phyloP scores from a whole-genome alignment of 2,329 filamentous ascomycete genomes.

The Leptoxyphium fumago region DNA sequence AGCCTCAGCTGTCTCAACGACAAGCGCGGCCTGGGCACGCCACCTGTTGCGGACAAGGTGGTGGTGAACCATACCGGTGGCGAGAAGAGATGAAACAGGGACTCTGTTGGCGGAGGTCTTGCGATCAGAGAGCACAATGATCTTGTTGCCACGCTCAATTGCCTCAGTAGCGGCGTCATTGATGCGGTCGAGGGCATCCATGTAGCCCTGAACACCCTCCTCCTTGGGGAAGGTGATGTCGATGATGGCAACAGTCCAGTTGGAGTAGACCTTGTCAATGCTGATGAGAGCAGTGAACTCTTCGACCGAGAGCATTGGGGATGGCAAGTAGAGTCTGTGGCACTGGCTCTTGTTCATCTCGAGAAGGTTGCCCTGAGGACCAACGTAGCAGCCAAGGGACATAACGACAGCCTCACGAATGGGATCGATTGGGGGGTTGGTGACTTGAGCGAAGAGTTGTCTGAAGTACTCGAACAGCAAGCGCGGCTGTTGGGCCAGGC shows the following conservation, averaged over 20 bases:
- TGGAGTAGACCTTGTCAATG: conserved; percentile 54
- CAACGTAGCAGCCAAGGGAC: conserved; percentile 92
- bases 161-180: conserved; percentile 73
- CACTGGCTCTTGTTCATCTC: conserved; percentile 90
- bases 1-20: conserved; percentile 87
- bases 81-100: conserved; percentile 70
- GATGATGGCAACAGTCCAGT: conserved; percentile 80
- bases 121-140: conserved; percentile 81
- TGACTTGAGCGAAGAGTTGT: conserved; percentile 93
- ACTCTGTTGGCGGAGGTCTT: conserved; percentile 71
- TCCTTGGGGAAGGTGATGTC: conserved; percentile 87
- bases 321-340: conserved; percentile 69
- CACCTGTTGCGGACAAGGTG: conserved; percentile 92
- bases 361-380: conserved; percentile 84
- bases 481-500: conserved; percentile 76
- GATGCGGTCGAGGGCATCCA: conserved; percentile 75
- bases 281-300: conserved; percentile 82
- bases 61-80: conserved; percentile 88
- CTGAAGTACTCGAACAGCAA: conserved; percentile 94
- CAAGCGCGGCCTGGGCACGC: conserved; percentile 73
- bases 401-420: conserved; percentile 97
- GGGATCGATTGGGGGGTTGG: conserved; percentile 92
- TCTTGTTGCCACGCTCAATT: conserved; percentile 67
- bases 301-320: conserved; percentile 74
- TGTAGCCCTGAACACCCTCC: conserved; percentile 69